Conservation (phyloP, 2,329 filamentous ascomycete species). For the Aspergillus eucalypticola region DNA sequence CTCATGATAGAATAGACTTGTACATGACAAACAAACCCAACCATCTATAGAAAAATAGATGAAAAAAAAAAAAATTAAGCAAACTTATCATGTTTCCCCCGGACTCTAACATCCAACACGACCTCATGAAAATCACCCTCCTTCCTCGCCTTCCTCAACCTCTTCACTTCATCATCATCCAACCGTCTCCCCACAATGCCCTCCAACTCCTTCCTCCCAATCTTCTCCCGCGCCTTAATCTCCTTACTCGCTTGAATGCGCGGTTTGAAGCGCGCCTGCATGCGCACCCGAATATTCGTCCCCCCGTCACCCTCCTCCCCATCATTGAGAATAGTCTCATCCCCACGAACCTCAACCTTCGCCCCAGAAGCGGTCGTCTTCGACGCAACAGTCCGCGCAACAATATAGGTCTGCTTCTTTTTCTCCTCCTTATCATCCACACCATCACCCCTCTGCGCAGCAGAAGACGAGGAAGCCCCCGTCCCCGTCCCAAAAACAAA, state of each 20-base stretch:
- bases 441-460: slow-evolving; percentile 31
- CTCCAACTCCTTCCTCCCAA: slow-evolving; percentile 82
- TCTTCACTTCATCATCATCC: slow-evolving; percentile 82
- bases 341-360: slow-evolving; percentile 70
- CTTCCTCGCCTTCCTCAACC: slow-evolving; percentile 75
- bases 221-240: slow-evolving; percentile 79
- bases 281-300: slow-evolving; percentile 77
- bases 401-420: slow-evolving; percentile 67
- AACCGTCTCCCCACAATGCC: slow-evolving; percentile 72
- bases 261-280: slow-evolving; percentile 95
- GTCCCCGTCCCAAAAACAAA: background rate
- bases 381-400: slow-evolving; percentile 54
- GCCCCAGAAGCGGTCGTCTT: slow-evolving; percentile 47
- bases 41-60: background rate
- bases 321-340: slow-evolving; percentile 66
- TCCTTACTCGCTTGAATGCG: slow-evolving; percentile 75
- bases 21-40: background rate
- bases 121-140: slow-evolving; percentile 58
- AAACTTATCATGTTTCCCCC: slow-evolving; percentile 25
- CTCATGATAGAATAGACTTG: background rate
- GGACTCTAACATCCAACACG: slow-evolving; percentile 22
- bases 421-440: background rate
- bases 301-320: slow-evolving; percentile 32
- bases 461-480: slow-evolving; percentile 53
- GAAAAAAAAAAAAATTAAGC: slow-evolving; percentile 10